Base-by-base conservation (phyloP, 768 basidiomycete genomes). In the Leccinum incarnatum region DNA sequence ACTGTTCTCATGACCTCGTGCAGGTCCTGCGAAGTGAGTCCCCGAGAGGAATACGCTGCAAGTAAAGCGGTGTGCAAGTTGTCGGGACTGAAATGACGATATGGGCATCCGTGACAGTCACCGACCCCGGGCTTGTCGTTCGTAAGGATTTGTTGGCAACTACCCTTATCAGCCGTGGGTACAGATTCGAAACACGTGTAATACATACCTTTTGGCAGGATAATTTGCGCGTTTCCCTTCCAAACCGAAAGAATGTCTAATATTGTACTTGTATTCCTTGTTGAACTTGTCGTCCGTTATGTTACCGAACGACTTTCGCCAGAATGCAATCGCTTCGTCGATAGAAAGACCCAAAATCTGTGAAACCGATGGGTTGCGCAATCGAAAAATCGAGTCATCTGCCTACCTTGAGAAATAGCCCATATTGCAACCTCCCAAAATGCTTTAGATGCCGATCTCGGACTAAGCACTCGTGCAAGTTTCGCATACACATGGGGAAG, bases 181-280 rank as follows among this genome's bases (percentile, higher is more conserved):
- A 52, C 15, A 11, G 25, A 10, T 29, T 21, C 25, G 42, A 45
- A 37, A 15, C 12, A 37, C 2, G 45, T 8, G 12, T 8, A 55
- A 10, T 2, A 65, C 78, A 48, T 58, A 91, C 96, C 83, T 95
- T 76, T 89, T 93, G 1, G 97, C 94, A 2, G 92, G 82, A 72
- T 99, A 99, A 69, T 98, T 98, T 42, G 89, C 91, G 47, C 96
- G 84, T 73, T 89, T 93, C 10, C 97, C 97, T 71, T 98, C 97
- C 53, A 97, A 76, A 37, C 97, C 97, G 67, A 87, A 99, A 5
- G 86, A 87, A 71, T 99, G 97, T 48, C 96, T 87, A 66, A 99
- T 95, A 64, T 98, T 99, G 73, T 99, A 99, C 66, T 86, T 88
- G 81, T 98, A 88, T 70, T 97, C 91, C 71, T 98, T 99, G 78